phyloP scores from a whole-genome alignment of 306 rosid species.

The Malus fusca region DNA sequence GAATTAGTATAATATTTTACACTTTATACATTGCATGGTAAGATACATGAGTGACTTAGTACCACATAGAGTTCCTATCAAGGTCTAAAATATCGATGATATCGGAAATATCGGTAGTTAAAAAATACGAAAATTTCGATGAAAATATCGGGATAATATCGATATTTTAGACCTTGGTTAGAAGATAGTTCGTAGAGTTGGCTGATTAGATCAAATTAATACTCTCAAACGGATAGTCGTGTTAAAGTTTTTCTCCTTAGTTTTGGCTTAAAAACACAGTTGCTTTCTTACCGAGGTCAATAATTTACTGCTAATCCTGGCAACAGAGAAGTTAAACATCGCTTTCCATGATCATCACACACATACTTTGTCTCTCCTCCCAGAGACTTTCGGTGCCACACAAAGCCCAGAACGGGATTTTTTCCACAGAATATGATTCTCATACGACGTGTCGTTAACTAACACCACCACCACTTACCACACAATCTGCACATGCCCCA shows the following conservation, averaged over 20 bases:
- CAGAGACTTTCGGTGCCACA: background rate
- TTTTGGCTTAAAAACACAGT: background rate
- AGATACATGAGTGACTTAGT: no score
- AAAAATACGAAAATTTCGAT: no score
- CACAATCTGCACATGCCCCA: background rate
- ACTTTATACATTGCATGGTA: no score
- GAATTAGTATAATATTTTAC: no score
- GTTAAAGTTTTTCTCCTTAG: background rate
- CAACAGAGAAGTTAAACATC: background rate
- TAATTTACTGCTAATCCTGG: background rate
- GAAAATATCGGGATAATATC: no score
- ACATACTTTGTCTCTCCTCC: background rate
- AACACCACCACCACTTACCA: background rate
- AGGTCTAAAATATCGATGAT: no score
- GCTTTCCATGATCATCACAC: background rate
- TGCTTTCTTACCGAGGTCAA: background rate
- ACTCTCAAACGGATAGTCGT: no score
- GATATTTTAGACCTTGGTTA: no score
- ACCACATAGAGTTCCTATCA: no score
- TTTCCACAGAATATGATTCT: background rate
- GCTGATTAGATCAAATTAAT: no score
- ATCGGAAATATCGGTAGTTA: no score
- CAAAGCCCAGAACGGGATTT: background rate
- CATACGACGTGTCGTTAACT: slow-evolving; percentile 13
- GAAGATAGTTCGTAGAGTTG: no score